These are phyloP conservation scores for Paracoccidioides lutzii DNA, from an alignment of 2,329 filamentous ascomycete species.

Conservation along the genomic window DNA sequence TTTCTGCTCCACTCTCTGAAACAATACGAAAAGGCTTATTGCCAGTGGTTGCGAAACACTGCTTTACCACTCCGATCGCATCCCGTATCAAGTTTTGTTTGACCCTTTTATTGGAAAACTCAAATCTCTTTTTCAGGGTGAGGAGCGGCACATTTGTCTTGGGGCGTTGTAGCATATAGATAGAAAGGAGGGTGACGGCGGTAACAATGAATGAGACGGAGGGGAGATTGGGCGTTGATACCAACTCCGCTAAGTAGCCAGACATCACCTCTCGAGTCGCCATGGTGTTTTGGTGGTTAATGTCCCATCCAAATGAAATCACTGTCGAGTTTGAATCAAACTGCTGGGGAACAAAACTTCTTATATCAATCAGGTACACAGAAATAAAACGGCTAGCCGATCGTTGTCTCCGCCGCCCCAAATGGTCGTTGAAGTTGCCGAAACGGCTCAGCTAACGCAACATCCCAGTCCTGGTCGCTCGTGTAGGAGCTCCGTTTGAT, in stretches of 20 bases:
- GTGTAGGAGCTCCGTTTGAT: too few species aligned
- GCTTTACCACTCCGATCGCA: neutral
- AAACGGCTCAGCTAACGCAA: too few species aligned
- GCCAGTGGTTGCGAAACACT: neutral
- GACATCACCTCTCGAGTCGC: neutral
- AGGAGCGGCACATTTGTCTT: neutral
- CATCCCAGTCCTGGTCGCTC: too few species aligned
- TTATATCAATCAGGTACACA: too few species aligned
- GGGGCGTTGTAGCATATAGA: conserved; percentile 1
- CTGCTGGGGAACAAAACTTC: neutral
- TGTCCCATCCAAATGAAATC: too few species aligned
- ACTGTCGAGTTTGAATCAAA: neutral
- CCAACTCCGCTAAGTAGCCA: neutral
- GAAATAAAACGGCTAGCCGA: too few species aligned
- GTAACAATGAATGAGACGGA: neutral
- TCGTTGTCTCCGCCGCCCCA: too few species aligned
- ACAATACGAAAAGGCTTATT: conserved; percentile 1
- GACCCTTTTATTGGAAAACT: neutral
- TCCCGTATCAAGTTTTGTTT: conserved; percentile 1
- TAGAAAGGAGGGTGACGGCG: neutral
- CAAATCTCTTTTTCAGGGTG: conserved; percentile 1
- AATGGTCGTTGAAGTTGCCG: too few species aligned
- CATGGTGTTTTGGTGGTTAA: neutral
- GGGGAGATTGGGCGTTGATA: neutral
- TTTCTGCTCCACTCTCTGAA: neutral